Evolutionary conservation across 2,329 filamentous ascomycete species (phyloP), one percentile per base, ranked within the genome.

Genomic region (Trichoderma brevicompactum): DNA sequence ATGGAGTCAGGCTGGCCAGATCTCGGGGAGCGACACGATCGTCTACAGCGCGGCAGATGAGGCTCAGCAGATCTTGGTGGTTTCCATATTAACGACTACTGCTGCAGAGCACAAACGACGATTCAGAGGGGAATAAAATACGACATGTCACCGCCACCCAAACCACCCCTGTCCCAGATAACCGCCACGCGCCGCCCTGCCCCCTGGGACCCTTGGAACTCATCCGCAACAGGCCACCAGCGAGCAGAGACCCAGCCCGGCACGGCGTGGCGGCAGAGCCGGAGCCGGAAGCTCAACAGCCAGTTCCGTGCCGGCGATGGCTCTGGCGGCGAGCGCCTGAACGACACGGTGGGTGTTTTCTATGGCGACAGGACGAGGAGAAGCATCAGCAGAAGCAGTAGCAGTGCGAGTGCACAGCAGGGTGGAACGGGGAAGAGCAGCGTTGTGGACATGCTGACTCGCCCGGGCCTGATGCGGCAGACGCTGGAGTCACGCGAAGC

Each of bases 171-270:
- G 0, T 68, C 74, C 65, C 77, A 72, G 66, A 75, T 78, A 38
- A 78, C 80, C 19, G 74, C 80, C 55, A 81, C 83, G 23, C 74
- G 72, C 41, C 75, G 78, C 72, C 72, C 23, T 28, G 23, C 23
- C 23, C 23, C 74, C 66, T 90, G 89, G 71, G 89, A 91, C 75
- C 82, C 87, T 5, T 91, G 88, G 87, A 92, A 92, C 77, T 89
- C 88, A 13, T 86, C 87, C 12, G 87, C 89, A 6, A 89, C 89
- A 0, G 92, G 92, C 52, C 92, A 97, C 75, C 93, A 96, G 77
- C 84, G 87, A 46, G 87, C 91, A 48, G 90, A 94, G 66, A 88
- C 87, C 66, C 78, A 80, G 3, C 82, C 89, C 1, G 85, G 86
- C 2, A 84, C 85, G 28, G 69, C 86, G 73, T 96, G 92, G 92